Evolutionary conservation across 2,329 filamentous ascomycete species (phyloP).

Genomic region (Pestalotiopsis sp.): DNA sequence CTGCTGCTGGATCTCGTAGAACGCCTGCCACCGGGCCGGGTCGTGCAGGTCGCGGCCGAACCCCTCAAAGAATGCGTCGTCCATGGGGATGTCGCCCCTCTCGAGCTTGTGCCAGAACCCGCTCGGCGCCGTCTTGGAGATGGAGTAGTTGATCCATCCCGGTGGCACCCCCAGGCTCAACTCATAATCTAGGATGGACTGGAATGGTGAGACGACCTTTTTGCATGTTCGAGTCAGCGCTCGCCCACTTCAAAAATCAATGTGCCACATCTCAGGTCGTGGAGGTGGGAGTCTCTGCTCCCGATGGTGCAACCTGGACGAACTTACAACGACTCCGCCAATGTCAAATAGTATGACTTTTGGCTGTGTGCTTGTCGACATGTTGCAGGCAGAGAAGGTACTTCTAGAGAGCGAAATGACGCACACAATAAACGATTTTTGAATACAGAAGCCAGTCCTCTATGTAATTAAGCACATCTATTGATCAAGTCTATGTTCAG

Average conservation of each 20-base stretch:
- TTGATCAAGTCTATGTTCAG: not conserved
- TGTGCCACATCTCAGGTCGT: not conserved
- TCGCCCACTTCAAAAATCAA: not conserved
- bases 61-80: conserved; percentile 72
- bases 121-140: conserved; percentile 74
- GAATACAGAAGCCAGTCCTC: not conserved
- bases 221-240: not conserved
- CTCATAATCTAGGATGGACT: conserved; percentile 92
- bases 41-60: conserved; percentile 78
- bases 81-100: conserved; percentile 77
- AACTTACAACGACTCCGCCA: conserved; percentile 91
- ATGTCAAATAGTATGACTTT: conserved; percentile 91
- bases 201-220: conserved; percentile 88
- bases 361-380: conserved; percentile 47
- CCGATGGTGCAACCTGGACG: not conserved
- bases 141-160: conserved; percentile 91
- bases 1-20: conserved; percentile 51
- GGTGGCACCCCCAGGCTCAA: conserved; percentile 72
- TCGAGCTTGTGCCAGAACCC: conserved; percentile 91
- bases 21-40: conserved; percentile 69
- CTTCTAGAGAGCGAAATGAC: not conserved
- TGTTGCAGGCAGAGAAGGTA: not conserved
- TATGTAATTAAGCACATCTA: not conserved
- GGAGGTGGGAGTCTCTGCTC: not conserved
- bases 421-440: not conserved